A percentile compares a stretch with the other conserved stretches of the same genome.
Evolutionary conservation across 2,329 filamentous ascomycete genomes (phyloP).

Genomic region (Aureobasidium sp.): DNA sequence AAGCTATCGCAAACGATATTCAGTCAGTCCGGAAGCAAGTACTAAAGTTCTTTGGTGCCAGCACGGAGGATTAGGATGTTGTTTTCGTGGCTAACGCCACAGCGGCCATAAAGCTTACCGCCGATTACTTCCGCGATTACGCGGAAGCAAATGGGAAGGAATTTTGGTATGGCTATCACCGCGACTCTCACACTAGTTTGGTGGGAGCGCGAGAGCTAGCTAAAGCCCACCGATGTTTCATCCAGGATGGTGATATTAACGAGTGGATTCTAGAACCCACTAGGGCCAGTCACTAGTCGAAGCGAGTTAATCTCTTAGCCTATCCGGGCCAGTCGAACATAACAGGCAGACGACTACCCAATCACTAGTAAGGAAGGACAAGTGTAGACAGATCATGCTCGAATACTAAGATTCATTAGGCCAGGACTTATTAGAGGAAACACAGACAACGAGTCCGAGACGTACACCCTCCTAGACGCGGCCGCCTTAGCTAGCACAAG

Average conservation of each 20-base stretch:
- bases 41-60: constrained; percentile 51
- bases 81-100: constrained; percentile 57
- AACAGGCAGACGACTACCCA: constrained; percentile 30
- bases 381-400: constrained; percentile 18
- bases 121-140: constrained; percentile 49
- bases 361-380: constrained; percentile 24
- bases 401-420: too few relatives aligned
- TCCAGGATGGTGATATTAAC: constrained; percentile 33
- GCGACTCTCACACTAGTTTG: constrained; percentile 54
- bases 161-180: constrained; percentile 55
- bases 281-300: constrained; percentile 23
- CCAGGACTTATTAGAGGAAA: constrained; percentile 26
- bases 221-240: constrained; percentile 31
- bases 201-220: constrained; percentile 32
- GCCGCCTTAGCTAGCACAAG: constrained; percentile 58
- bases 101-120: constrained; percentile 54
- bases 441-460: background rate
- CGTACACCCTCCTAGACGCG: constrained; percentile 46
- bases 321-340: constrained; percentile 35
- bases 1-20: constrained; percentile 48
- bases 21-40: constrained; percentile 48
- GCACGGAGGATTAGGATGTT: constrained; percentile 51
- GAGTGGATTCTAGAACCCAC: constrained; percentile 31
- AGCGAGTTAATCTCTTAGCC: constrained; percentile 30
- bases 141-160: constrained; percentile 27